Base-by-base conservation (phyloP, 768 basidiomycete genomes). In the Phallus indusiatus region DNA sequence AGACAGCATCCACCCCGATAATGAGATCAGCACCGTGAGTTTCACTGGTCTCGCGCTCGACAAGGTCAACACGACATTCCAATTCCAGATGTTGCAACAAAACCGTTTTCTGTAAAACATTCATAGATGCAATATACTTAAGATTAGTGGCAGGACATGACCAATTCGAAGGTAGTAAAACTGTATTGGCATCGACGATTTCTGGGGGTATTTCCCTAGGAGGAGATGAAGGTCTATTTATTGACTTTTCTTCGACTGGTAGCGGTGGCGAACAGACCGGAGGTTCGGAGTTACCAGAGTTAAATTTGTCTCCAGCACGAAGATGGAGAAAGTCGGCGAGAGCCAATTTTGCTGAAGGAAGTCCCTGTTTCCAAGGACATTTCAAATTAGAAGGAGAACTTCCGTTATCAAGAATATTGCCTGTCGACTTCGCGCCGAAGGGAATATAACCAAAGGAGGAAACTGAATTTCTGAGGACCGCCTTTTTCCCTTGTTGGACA, bases 101-200 rank as follows among this genome's bases (percentile, higher is more conserved):
- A 18, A 74, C 75, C 54, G 80, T 84, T 62, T 83, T 85, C 67
- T 90, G 89, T 7, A 90, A 74, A 18, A 89, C 62, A 28, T 81
- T 74, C 61, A 90, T 67, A 28, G 86, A 90, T 16, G 81, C 81
- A 70, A 91, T 74, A 65, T 90, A 91, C 24, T 76, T 78, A 67
- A 90, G 87, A 17, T 66, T 49, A 18, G 66, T 67, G 12, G 60
- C 54, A n/a, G 78, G 74, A 35, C 63, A 60, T 12, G 55, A 53
- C 68, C 71, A 65, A 14, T 63, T 53, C 5, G 69, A 61, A 7
- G 78, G 76, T 47, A 79, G 67, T 42, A 66, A 66, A 28, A 84
- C 67, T 16, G 83, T 84, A 60, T 74, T 73, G 37, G 65, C 60
- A 62, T 75, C 69, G 53, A 59, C 24, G 22, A 65, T 18, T 47